Evolutionary conservation across 768 basidiomycete genomes (phyloP), one percentile per base, ranked within the genome.

Genomic region (Rhodotorula babjevae): DNA sequence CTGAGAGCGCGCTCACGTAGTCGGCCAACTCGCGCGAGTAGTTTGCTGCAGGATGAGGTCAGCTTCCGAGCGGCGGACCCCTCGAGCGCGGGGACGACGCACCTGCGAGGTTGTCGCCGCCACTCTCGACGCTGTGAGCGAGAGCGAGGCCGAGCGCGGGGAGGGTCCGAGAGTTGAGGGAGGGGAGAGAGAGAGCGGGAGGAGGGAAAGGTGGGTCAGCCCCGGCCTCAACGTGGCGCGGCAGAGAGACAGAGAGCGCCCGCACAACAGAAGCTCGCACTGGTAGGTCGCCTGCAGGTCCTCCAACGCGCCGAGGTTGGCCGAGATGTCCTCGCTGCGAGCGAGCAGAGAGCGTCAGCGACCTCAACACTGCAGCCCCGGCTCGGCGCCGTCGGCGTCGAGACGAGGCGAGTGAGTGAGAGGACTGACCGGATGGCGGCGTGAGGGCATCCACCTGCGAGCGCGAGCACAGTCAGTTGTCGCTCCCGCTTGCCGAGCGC

Each of bases 11-110:
- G 95, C 75, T 92, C 80, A 96, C 97, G 80, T 93, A 99, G 80
- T 99, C 96, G 11, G 95, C 96, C 64, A 99, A 83, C 80, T 98
- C 95, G 72, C 95, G 84, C 47, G 92, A 93, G 81, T 97, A 98
- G 82, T 97, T 97, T 8, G 95, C 55, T 56, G 50, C 55, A 18
- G 18, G 44, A 49, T 74, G 42, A 12, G 40, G 42, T 61, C 60
- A 61, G 60, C 14, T 23, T 9, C 19, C 21, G 23, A 21, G 10
- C 14, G 16, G 40, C 40, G 27, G 15, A 4, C 0, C 29, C 5
- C 9, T 36, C n/a, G 33, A 46, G 27, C 42, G 31, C 21, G 49
- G 23, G 68, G 29, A 56, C 40, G 44, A 76, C 81, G 67, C 71
- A 81, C 82, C 83, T 36, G 95, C 94, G 16, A 98, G 84, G 79